Evolutionary conservation across 805 yeast species (phyloP), one percentile per base, ranked within the genome.

Genomic region (Blastobotrys americana): DNA sequence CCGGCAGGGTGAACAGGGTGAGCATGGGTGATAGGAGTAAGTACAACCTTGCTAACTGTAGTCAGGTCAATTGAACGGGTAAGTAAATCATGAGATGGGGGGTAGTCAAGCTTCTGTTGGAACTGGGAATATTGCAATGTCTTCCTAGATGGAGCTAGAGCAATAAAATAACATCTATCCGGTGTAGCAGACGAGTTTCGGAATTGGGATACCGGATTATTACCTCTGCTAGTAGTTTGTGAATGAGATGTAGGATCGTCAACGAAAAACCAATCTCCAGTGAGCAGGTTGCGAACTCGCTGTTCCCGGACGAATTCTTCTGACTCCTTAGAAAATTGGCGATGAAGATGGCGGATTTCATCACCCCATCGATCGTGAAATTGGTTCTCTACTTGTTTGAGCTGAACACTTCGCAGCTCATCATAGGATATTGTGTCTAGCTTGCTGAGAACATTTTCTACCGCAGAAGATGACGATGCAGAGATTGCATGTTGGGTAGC

Each of bases 191-290:
- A 39, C 16, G 38, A 20, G 19, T 8, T 8, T n/a, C 37, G 15
- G 18, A n/a, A 20, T 33, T 23, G 43, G 18, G 21, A 31, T 21
- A 21, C 43, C 44, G 19, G 6, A 36, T 18, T 31, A 6, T 31
- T 31, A n/a, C 34, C 21, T 13, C 22, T 18, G 13, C 19, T 16
- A 52, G 34, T 17, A 5, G 43, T 22, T 5, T 25, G 16, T 8
- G 31, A 13, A 13, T 25, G 31, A 13, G 31, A 8, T 53, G 48
- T 20, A 21, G 83, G 87, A 42, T 72, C 66, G 31, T 79, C 82
- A 1, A 80, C 72, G 57, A 70, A 82, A 10, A 83, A 89, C 95
- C 95, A 86, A 2, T 84, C 74, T 1, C 95, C 95, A 55, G 74
- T 78, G 21, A 86, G 77, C 40, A 86, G 64, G 56, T 78, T 80